Base-by-base conservation (phyloP, 768 basidiomycete species). In the Mycena indigotica region DNA sequence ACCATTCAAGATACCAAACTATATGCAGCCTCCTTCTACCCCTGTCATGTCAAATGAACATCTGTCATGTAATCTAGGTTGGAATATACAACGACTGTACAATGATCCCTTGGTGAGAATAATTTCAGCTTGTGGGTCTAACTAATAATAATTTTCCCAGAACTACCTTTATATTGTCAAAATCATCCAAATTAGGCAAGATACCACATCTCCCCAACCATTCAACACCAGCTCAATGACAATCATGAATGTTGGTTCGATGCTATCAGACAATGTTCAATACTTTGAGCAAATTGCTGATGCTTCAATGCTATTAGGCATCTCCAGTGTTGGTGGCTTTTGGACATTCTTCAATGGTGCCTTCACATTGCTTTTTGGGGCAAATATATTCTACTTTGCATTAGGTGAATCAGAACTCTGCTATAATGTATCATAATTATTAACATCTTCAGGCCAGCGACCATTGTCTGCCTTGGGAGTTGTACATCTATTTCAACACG, bases 311-410 rank as follows among this genome's bases (percentile, higher is more conserved):
- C 5, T 57, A 3, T 23, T 8, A 12, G 56, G 56, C 4, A n/a
- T 57, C 3, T 50, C 56, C 1, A 52, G 40, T 0, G 15, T 57
- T 12, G 56, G 51, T 26, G 56, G 56, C 3, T 40, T 57, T 5
- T 57, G 56, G 56, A 57, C 56, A 8, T 52, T 57, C 25, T 17
- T 57, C 8, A 46, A 57, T 17, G 56, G 56, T 3, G 40, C 50
- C 0, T 57, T 57, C 25, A 30, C 44, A 1, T 49, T 57, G 1
- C 29, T 57, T 24, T 57, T 57, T 16, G 56, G 56, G 25, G 56
- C 56, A 2, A 57, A 57, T n/a, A n/a, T 57, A 16, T 10, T 52
- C 40, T 57, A 57, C 21, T 57, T 57, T 19, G 26, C 51, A 35
- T 46, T 57, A 8, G 56, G 56, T 57, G 17, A 2, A 50, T 16